A percentile compares a stretch with the other conserved stretches of the same genome.
Conservation (phyloP, 805 yeast species). For the Wickerhamomyces chaumierensis region DNA sequence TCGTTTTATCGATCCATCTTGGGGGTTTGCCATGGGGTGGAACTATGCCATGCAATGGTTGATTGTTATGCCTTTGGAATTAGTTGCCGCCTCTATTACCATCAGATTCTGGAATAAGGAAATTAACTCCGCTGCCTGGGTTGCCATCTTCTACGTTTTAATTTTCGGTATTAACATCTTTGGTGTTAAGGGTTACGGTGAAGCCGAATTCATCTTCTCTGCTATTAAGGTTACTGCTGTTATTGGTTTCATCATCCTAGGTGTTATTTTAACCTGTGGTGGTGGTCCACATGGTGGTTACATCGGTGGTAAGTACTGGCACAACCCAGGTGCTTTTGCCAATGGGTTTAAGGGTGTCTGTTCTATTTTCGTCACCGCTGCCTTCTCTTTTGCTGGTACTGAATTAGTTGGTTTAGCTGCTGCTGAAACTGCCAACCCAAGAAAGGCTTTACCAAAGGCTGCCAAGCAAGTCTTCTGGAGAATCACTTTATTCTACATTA, state of each 20-base stretch:
- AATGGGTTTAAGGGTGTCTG: conserved; percentile 39
- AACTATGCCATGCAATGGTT: conserved; percentile 44
- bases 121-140: conserved; percentile 35
- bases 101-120: conserved; percentile 39
- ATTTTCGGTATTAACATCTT: conserved; percentile 37
- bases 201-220: conserved; percentile 46
- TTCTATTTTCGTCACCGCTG: conserved; percentile 51
- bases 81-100: conserved; percentile 43
- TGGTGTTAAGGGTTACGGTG: conserved; percentile 44
- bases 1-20: conserved; percentile 44
- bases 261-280: conserved; percentile 47
- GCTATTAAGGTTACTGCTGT: conserved; percentile 61
- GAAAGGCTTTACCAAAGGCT: conserved; percentile 49
- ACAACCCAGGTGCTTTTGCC: conserved; percentile 55
- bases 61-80: conserved; percentile 36
- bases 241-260: conserved; percentile 46
- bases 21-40: conserved; percentile 54
- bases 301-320: conserved; percentile 34
- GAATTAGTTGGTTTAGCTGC: conserved; percentile 46
- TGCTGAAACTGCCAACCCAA: conserved; percentile 44
- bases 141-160: conserved; percentile 34
- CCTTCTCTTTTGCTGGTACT: conserved; percentile 58
- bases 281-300: conserved; percentile 42
- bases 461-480: conserved; percentile 38
- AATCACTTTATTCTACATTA: conserved; percentile 47